Evolutionary conservation across 306 rosid genomes (phyloP).

Genomic region (Corylus heterophylla): DNA sequence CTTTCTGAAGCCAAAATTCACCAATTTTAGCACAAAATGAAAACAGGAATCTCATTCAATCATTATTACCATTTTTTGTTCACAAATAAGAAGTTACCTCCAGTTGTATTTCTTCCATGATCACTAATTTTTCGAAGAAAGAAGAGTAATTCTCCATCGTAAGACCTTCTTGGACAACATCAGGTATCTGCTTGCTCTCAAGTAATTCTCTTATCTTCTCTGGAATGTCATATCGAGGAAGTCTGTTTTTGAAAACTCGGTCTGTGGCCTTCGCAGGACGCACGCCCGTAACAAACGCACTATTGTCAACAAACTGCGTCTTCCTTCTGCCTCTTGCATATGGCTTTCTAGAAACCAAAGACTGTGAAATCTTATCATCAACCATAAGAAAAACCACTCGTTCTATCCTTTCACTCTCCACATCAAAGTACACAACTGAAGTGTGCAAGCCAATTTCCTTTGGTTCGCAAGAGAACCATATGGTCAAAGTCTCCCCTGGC

Average conservation of each 20-base stretch:
- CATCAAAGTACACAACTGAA: slow-evolving; percentile 63
- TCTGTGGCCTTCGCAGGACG: slow-evolving; percentile 43
- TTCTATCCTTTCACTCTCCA: slow-evolving; percentile 68
- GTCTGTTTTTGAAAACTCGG: slow-evolving; percentile 46
- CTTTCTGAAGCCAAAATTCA: slow-evolving; percentile 58
- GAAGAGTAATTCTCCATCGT: slow-evolving; percentile 39
- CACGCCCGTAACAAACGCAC: slow-evolving; percentile 33
- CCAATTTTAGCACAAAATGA: slow-evolving; percentile 23
- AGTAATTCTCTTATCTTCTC: slow-evolving; percentile 49
- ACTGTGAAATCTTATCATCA: slow-evolving; percentile 77
- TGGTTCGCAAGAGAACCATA: slow-evolving; percentile 92
- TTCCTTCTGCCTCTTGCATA: slow-evolving; percentile 57
- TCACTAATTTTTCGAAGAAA: slow-evolving; percentile 60
- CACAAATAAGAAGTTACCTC: slow-evolving; percentile 55
- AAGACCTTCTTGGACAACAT: slow-evolving; percentile 59
- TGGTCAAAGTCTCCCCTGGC: slow-evolving; percentile 59
- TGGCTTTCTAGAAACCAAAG: slow-evolving; percentile 62
- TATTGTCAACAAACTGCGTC: slow-evolving; percentile 47
- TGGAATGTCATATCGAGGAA: slow-evolving; percentile 73
- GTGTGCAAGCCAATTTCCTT: slow-evolving; percentile 77
- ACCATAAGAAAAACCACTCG: slow-evolving; percentile 75
- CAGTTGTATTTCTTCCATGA: slow-evolving; percentile 86
- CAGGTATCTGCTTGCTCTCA: slow-evolving; percentile 54
- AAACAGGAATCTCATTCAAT: slow-evolving; percentile 12
- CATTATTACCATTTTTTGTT: slow-evolving; percentile 1